A percentile compares a stretch with the other conserved stretches of the same genome.
These are phyloP conservation scores for Mycena galopus DNA, from an alignment of 768 basidiomycete species.

Conservation along the genomic window DNA sequence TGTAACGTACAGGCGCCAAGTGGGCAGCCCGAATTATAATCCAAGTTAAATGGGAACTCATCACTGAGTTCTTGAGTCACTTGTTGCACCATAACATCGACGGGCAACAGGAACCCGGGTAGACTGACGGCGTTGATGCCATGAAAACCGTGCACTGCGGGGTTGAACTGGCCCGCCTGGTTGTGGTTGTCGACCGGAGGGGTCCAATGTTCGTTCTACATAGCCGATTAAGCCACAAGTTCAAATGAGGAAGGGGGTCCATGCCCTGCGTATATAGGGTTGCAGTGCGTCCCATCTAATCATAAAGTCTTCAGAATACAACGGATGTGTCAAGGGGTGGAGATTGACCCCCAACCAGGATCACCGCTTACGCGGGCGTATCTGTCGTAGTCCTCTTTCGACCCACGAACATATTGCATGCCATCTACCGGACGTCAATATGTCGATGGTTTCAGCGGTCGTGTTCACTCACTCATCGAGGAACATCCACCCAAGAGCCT, in stretches of 20 bases:
- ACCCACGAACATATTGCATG: too few species aligned
- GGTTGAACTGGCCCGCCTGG: conserved; percentile 49
- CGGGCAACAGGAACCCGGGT: conserved; percentile 37
- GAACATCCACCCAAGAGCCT: too few species aligned
- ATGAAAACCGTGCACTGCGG: conserved; percentile 44
- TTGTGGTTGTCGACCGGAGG: conserved; percentile 48
- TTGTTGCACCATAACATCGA: conserved; percentile 20
- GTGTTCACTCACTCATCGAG: too few species aligned
- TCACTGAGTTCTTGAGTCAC: neutral
- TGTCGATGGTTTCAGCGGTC: too few species aligned
- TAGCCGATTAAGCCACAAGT: neutral
- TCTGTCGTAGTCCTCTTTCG: too few species aligned
- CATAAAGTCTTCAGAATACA: too few species aligned
- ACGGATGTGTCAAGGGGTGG: neutral
- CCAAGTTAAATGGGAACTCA: conserved; percentile 19
- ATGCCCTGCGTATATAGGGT: neutral
- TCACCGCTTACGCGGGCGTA: neutral
- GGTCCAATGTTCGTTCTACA: conserved; percentile 43
- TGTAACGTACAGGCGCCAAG: neutral
- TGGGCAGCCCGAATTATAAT: neutral
- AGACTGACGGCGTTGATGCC: conserved; percentile 48
- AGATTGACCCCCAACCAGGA: neutral
- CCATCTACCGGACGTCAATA: too few species aligned
- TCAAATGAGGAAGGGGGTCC: neutral
- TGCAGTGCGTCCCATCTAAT: neutral